These are phyloP conservation scores for Dittrichia graveolens DNA, from an alignment of 129 eudicot genomes.

Conservation along the genomic window DNA sequence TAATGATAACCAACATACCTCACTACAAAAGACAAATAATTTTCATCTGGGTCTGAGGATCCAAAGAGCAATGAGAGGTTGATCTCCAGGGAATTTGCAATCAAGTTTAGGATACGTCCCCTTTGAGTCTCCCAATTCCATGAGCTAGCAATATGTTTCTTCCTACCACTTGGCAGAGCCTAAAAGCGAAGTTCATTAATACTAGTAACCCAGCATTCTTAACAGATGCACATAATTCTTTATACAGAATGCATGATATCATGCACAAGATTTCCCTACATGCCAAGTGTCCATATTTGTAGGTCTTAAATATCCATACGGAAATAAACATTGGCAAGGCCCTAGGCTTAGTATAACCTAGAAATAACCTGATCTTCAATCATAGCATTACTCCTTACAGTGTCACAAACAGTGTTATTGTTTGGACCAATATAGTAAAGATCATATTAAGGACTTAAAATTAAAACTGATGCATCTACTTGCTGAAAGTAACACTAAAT, in stretches of 20 bases:
- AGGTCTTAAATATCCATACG: neutral
- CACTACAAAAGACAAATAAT: constrained; percentile 73
- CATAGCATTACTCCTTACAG: constrained; percentile 18
- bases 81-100: constrained; percentile 91
- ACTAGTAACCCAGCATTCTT: neutral
- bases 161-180: constrained; percentile 64
- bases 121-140: constrained; percentile 96
- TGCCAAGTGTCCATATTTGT: neutral
- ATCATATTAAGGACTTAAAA: neutral
- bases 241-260: neutral
- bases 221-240: neutral
- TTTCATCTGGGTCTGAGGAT: constrained; percentile 90
- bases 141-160: constrained; percentile 61
- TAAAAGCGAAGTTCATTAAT: constrained; percentile 23
- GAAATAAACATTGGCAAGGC: constrained; percentile 1
- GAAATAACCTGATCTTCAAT: constrained; percentile 1
- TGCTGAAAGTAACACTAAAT: constrained; percentile 17
- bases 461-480: constrained; percentile 5
- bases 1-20: constrained; percentile 50
- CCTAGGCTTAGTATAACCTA: constrained; percentile 8
- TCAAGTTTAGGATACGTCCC: constrained; percentile 67
- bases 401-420: constrained; percentile 2
- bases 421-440: neutral
- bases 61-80: constrained; percentile 90
- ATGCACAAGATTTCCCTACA: constrained; percentile 4